phyloP scores from a whole-genome alignment of 306 rosid species.

The Castanopsis chinensis region DNA sequence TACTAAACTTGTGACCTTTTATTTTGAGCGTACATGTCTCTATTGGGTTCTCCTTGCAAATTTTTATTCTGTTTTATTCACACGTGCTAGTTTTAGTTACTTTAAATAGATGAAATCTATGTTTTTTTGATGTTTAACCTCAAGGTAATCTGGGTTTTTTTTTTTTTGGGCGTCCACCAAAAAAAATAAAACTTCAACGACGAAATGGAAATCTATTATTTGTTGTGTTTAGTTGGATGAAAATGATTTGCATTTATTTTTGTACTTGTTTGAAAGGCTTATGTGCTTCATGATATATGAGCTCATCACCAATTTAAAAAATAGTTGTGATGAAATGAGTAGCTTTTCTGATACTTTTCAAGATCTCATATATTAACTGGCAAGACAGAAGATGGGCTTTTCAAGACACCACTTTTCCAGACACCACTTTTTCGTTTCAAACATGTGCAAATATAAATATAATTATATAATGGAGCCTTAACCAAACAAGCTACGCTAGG shows the following conservation, averaged over 20 bases:
- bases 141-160: not conserved
- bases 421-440: not conserved
- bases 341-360: not conserved
- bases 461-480: not conserved
- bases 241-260: not conserved
- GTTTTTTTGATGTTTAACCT: not conserved
- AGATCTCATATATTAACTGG: not conserved
- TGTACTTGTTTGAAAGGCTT: not conserved
- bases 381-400: not conserved
- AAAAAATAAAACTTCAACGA: not conserved
- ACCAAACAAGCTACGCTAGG: not conserved
- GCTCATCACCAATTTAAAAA: not conserved
- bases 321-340: not conserved
- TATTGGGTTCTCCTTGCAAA: not conserved
- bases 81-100: not conserved
- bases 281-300: not conserved
- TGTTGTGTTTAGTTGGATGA: not conserved
- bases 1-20: slow-evolving; percentile 20
- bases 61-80: not conserved
- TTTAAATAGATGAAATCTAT: not conserved
- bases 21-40: not conserved
- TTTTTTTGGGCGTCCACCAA: too few species aligned
- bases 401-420: not conserved
- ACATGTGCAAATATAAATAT: not conserved
- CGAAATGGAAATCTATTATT: not conserved